A percentile compares a stretch with the other conserved stretches of the same genome.
These are phyloP conservation scores for Paramecium biaurelia DNA, from an alignment of 73 alveolate species.

Conservation along the genomic window DNA sequence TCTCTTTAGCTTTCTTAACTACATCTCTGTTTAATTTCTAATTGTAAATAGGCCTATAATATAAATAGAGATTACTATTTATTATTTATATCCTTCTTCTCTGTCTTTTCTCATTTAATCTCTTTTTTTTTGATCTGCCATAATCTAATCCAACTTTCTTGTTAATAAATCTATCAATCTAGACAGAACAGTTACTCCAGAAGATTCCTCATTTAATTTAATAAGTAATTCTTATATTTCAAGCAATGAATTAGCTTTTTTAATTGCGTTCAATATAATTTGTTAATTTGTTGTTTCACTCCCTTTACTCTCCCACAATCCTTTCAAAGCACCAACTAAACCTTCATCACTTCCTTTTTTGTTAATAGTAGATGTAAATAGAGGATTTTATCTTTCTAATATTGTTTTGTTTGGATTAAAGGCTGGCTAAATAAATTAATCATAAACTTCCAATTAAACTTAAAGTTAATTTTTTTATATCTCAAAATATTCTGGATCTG, in stretches of 20 bases:
- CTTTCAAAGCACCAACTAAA: not conserved
- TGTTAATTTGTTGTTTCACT: not conserved
- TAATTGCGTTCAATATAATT: not conserved
- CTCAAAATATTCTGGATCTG: not conserved
- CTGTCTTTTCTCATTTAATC: not conserved
- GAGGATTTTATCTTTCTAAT: not conserved
- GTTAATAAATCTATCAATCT: not conserved
- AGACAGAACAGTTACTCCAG: not conserved
- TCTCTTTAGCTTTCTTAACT: not conserved
- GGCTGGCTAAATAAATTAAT: not conserved
- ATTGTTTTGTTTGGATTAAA: not conserved
- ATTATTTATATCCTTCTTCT: conserved; percentile 33
- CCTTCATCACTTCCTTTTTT: not conserved
- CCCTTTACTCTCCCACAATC: not conserved
- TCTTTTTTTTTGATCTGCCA: not conserved
- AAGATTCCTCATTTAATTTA: not conserved
- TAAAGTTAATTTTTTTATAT: not conserved
- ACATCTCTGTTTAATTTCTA: not conserved
- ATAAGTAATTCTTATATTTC: not conserved
- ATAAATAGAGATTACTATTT: not conserved
- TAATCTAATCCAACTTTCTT: not conserved
- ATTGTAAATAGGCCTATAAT: not conserved
- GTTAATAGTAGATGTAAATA: not conserved
- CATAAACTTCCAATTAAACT: not conserved
- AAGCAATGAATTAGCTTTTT: not conserved